Conservation (phyloP, 2,329 filamentous ascomycete species). For the Claviceps sorghi region DNA sequence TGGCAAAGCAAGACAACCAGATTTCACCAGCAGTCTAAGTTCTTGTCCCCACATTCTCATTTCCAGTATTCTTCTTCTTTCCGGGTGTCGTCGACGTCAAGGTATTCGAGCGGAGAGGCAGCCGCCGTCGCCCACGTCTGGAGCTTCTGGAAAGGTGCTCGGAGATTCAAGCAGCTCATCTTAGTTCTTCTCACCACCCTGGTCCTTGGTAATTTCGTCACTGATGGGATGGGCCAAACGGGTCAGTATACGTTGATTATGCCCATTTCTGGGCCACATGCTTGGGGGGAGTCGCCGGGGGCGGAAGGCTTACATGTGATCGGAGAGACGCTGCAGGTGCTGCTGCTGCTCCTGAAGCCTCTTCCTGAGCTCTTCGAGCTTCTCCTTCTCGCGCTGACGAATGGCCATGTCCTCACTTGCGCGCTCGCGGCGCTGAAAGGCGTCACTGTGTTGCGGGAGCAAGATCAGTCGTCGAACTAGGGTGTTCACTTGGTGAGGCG, state of each 20-base stretch:
- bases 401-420: slow-evolving; percentile 78
- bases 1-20: slow-evolving; percentile 10
- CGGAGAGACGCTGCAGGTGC: slow-evolving; percentile 71
- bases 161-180: background rate
- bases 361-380: slow-evolving; percentile 64
- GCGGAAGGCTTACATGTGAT: slow-evolving; percentile 59
- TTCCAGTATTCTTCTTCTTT: background rate
- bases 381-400: slow-evolving; percentile 75
- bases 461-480: slow-evolving; percentile 1
- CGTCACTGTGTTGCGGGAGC: slow-evolving; percentile 46
- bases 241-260: slow-evolving; percentile 1
- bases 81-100: background rate
- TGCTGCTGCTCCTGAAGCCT: slow-evolving; percentile 63
- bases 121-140: background rate
- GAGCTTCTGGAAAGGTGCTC: background rate
- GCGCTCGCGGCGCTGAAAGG: slow-evolving; percentile 83
- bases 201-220: slow-evolving; percentile 60
- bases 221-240: slow-evolving; percentile 27
- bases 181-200: slow-evolving; percentile 54
- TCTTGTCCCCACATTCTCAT: slow-evolving; percentile 6
- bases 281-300: background rate
- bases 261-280: background rate
- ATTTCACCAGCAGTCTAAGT: slow-evolving; percentile 8
- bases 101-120: background rate
- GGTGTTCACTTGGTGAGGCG: background rate